Evolutionary conservation across 345 rosid genomes (phyloP), one percentile per base, ranked within the genome.

Genomic region (Eucalyptus viminalis): DNA sequence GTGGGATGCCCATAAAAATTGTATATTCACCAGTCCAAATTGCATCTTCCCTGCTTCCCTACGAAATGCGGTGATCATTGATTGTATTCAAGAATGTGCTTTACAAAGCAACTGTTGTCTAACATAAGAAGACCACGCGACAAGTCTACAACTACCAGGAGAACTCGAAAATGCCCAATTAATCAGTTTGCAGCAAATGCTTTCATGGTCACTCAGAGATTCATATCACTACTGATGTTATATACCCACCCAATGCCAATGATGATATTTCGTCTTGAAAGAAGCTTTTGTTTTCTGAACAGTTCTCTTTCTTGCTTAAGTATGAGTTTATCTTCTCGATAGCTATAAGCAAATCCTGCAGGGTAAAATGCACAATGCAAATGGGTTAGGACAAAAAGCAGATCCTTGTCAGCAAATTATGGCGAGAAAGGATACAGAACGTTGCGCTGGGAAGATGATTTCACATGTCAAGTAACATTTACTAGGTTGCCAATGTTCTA

Each of bases 261-360:
- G 96, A 93, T 43, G 92, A 91, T 60, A 97, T 94, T 91, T 96
- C 99, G 34, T 96, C 96, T 87, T 94, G 95, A 11, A 88, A 92
- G 92, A 96, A 92, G 90, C 93, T 92, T 88, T 88, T 90, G 21
- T 53, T 88, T 88, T 93, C 96, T 49, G 90, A 90, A 65, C 88
- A 76, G 60, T 91, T 89, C 67, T 89, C 93, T 94, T 94, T 96
- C 91, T 89, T 87, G 87, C 92, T 90, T 89, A 96, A 92, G 91
- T 90, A 90, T 24, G 91, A 89, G 92, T 95, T 95, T 86, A 96
- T 94, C 93, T 95, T 96, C 91, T 94, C 94, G 86, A 93, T 95
- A 60, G 99, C 98, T 87, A 90, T 89, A 47, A 94, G 90, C 92
- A 97, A 90, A 91, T 96, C 98, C 99, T 97, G 94, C 50, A 90